These are phyloP conservation scores for Hymenoscyphus occultus DNA, from an alignment of 2,329 filamentous ascomycete genomes.

Conservation along the genomic window DNA sequence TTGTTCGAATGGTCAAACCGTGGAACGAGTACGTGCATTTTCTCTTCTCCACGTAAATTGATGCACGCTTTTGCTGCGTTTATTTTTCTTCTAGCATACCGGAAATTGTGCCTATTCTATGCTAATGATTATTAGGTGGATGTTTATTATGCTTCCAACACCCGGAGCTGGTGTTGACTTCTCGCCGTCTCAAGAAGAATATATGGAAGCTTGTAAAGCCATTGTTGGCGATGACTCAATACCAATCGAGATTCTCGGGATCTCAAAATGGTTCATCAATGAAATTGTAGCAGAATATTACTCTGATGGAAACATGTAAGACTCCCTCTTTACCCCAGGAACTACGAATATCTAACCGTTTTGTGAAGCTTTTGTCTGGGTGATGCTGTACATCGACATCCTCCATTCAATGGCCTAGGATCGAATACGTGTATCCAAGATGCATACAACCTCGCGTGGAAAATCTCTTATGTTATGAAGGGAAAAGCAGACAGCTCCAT, in stretches of 20 bases:
- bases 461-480: conserved; percentile 47
- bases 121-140: conserved; percentile 43
- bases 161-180: conserved; percentile 39
- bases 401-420: conserved; percentile 55
- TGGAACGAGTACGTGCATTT: conserved; percentile 49
- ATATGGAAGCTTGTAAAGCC: conserved; percentile 44
- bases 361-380: conserved; percentile 47
- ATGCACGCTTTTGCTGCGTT: not conserved
- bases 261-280: conserved; percentile 59
- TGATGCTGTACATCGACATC: conserved; percentile 57
- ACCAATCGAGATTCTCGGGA: conserved; percentile 48
- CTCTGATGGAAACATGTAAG: conserved; percentile 34
- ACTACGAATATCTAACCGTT: not conserved
- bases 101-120: not conserved
- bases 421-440: conserved; percentile 59
- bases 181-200: conserved; percentile 47
- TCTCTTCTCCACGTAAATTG: not conserved
- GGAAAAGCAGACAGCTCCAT: conserved; percentile 40
- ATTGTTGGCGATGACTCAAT: conserved; percentile 55
- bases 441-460: conserved; percentile 56
- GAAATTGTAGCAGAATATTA: conserved; percentile 59
- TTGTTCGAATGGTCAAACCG: conserved; percentile 59
- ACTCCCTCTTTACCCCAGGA: not conserved
- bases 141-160: conserved; percentile 52
- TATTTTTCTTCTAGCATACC: not conserved